Conservation (phyloP, 441 rosid genomes). For the Cnidoscolus chayamansa region DNA sequence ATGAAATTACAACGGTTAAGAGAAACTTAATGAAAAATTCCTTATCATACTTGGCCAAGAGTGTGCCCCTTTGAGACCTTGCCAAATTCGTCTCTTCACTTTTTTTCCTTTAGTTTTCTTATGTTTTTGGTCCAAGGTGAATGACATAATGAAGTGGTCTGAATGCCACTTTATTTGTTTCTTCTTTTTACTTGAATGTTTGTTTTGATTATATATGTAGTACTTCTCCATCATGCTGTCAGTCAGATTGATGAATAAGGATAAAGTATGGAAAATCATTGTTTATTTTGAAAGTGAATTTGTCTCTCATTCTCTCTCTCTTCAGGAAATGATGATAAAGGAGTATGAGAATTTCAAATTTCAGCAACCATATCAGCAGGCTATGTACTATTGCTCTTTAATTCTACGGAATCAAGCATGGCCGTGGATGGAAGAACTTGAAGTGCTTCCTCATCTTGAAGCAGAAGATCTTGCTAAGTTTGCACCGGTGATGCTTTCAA, state of each 20-base stretch:
- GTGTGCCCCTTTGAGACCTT: no score
- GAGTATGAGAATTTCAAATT: slow-evolving; percentile 70
- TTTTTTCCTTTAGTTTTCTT: background rate
- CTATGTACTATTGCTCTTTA: slow-evolving; percentile 60
- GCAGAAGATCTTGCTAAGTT: slow-evolving; percentile 67
- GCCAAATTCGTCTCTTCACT: background rate
- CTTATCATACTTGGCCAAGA: no score
- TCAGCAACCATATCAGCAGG: slow-evolving; percentile 78
- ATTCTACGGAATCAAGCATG: slow-evolving; percentile 55
- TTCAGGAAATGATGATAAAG: slow-evolving; percentile 66
- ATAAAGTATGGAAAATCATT: background rate
- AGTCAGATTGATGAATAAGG: background rate
- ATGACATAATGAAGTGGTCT: background rate
- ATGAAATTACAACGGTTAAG: background rate
- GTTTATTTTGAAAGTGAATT: background rate
- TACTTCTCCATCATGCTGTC: background rate
- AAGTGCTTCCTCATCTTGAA: slow-evolving; percentile 58
- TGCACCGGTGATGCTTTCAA: slow-evolving; percentile 61
- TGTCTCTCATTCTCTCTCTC: slow-evolving; percentile 3
- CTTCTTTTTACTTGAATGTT: background rate
- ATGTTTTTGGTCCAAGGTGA: background rate
- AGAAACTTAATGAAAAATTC: no score
- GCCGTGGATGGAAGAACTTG: slow-evolving; percentile 74
- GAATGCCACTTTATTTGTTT: background rate
- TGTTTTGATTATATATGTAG: no score